Conservation (phyloP, 2,329 filamentous ascomycete species). For the Cadophora gregata region DNA sequence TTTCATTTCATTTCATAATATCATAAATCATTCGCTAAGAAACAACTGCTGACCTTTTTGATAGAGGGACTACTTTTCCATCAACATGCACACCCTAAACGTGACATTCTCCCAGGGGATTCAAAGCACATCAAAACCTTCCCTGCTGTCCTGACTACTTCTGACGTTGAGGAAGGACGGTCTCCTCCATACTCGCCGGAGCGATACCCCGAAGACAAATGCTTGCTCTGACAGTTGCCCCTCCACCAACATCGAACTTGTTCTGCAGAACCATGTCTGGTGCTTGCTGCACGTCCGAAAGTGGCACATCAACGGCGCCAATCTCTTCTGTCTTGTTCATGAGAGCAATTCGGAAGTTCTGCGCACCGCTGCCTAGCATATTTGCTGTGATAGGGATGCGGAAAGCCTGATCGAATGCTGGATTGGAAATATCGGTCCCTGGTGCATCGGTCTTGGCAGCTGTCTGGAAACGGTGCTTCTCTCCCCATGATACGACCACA, state of each 20-base stretch:
- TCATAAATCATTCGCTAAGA: too few species aligned
- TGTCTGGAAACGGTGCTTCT: conserved; percentile 27
- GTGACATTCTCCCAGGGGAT: too few species aligned
- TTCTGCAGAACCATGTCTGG: conserved; percentile 23
- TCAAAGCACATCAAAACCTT: too few species aligned
- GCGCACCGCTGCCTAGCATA: conserved; percentile 23
- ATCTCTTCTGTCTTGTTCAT: conserved; percentile 26
- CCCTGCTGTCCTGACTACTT: neutral
- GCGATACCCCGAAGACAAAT: conserved; percentile 21
- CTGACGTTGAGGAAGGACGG: conserved; percentile 13
- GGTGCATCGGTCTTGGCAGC: conserved; percentile 28
- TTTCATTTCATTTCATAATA: too few species aligned
- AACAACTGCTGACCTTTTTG: too few species aligned
- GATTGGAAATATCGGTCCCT: conserved; percentile 28
- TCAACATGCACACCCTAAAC: too few species aligned
- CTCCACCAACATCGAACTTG: conserved; percentile 25
- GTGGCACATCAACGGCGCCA: conserved; percentile 19
- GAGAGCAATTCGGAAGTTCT: conserved; percentile 23
- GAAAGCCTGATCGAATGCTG: conserved; percentile 26
- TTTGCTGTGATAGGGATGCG: conserved; percentile 23
- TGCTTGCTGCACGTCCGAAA: conserved; percentile 23
- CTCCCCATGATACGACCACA: conserved; percentile 27
- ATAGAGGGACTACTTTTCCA: neutral
- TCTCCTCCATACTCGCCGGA: conserved; percentile 17
- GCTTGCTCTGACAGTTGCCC: conserved; percentile 24